Percentiles rank a stretch among this genome's conserved stretches.
Evolutionary conservation across 2,329 filamentous ascomycete genomes (phyloP).

Genomic region (Monilinia polystroma): DNA sequence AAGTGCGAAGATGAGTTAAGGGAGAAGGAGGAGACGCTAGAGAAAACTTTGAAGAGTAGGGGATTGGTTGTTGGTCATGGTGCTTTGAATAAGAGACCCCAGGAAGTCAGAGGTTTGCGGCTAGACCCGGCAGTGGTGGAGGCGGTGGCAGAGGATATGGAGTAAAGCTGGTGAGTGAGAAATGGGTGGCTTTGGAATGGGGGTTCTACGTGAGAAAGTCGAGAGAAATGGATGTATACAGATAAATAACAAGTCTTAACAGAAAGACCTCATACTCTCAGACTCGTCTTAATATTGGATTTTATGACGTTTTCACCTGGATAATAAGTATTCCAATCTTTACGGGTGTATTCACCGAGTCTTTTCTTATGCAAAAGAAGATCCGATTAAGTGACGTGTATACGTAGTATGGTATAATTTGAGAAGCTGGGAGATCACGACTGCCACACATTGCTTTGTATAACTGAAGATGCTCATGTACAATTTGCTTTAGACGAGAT

Average conservation of each 20-base stretch:
- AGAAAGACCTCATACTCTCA: not conserved
- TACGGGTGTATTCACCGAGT: rapidly evolving
- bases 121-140: not conserved
- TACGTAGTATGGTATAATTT: not conserved
- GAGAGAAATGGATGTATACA: no score
- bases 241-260: no score
- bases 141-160: not conserved
- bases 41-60: not conserved
- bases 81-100: not conserved
- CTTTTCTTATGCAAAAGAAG: not conserved
- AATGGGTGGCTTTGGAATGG: not conserved
- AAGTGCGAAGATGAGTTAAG: not conserved
- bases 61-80: not conserved
- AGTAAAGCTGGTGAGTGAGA: not conserved
- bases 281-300: no score
- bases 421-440: not conserved
- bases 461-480: not conserved
- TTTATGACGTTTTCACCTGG: rapidly evolving
- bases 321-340: no score
- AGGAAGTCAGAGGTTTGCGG: not conserved
- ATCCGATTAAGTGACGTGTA: not conserved
- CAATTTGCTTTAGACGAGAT: not conserved
- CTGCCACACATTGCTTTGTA: not conserved
- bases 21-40: not conserved
- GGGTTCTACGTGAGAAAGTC: not conserved